Evolutionary conservation across 257 asterid genomes (phyloP).

Genomic region (Handroanthus guayacan): DNA sequence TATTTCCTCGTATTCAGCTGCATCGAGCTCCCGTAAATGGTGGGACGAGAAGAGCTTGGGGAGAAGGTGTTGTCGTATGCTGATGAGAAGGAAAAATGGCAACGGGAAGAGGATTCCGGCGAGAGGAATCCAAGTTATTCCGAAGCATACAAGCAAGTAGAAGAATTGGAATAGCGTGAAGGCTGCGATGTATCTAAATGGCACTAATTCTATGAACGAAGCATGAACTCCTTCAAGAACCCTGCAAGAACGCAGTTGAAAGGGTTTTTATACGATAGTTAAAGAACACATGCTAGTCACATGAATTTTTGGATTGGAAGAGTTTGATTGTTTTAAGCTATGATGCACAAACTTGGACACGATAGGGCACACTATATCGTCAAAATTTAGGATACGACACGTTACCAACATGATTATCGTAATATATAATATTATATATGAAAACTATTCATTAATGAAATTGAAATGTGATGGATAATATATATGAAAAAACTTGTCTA

Average conservation of each 20-base stretch:
- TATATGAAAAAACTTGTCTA: too few relatives aligned
- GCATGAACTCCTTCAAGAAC: slow-evolving; percentile 57
- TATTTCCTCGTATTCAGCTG: slow-evolving; percentile 66
- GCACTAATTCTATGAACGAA: slow-evolving; percentile 65
- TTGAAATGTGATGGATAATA: too few relatives aligned
- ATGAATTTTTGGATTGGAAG: too few relatives aligned
- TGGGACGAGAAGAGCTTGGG: slow-evolving; percentile 52
- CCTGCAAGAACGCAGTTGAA: slow-evolving; percentile 35
- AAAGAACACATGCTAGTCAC: too few relatives aligned
- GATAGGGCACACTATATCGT: too few relatives aligned
- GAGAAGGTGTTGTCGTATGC: slow-evolving; percentile 58
- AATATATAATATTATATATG: too few relatives aligned
- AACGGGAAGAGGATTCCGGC: slow-evolving; percentile 71
- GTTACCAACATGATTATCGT: too few relatives aligned
- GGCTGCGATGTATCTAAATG: slow-evolving; percentile 51
- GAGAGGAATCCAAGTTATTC: slow-evolving; percentile 71
- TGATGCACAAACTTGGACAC: too few relatives aligned
- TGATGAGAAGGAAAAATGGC: slow-evolving; percentile 63
- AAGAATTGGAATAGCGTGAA: slow-evolving; percentile 61
- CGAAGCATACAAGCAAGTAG: slow-evolving; percentile 54
- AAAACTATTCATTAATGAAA: too few relatives aligned
- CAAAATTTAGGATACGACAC: too few relatives aligned
- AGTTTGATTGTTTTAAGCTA: too few relatives aligned
- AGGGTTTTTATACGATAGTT: too few relatives aligned
- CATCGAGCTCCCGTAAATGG: slow-evolving; percentile 62